Conservation (phyloP, 768 basidiomycete species). For the Pleurotus citrinopileatus region DNA sequence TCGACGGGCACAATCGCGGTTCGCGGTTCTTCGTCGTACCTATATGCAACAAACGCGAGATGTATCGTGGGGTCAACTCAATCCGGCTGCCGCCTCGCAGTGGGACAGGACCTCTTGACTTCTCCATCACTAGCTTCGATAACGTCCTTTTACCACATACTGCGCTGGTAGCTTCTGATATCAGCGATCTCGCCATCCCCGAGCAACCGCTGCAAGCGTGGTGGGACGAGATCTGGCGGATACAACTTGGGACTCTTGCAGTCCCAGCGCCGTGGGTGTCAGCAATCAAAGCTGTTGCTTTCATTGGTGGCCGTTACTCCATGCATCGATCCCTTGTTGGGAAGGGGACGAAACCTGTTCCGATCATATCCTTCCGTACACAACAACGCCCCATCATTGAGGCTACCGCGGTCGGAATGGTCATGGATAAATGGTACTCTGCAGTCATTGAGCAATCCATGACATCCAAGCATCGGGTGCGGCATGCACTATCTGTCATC, state of each 20-base stretch:
- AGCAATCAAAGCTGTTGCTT: slow-evolving; percentile 50
- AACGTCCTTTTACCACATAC: slow-evolving; percentile 48
- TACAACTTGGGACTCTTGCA: slow-evolving; percentile 51
- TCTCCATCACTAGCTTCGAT: slow-evolving; percentile 54
- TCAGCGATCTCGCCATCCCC: slow-evolving; percentile 36
- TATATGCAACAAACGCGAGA: slow-evolving; percentile 49
- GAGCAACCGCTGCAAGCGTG: slow-evolving; percentile 42
- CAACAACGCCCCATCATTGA: slow-evolving; percentile 61
- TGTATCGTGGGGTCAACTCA: slow-evolving; percentile 51
- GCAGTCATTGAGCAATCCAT: slow-evolving; percentile 32
- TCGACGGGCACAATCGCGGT: slow-evolving; percentile 48
- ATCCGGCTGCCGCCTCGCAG: slow-evolving; percentile 48
- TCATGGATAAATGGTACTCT: slow-evolving; percentile 49
- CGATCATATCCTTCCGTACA: slow-evolving; percentile 62
- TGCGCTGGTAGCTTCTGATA: slow-evolving; percentile 46
- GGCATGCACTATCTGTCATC: slow-evolving; percentile 55
- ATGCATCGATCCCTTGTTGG: slow-evolving; percentile 51
- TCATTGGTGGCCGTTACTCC: slow-evolving; percentile 56
- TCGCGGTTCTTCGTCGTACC: slow-evolving; percentile 54
- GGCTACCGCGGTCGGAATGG: slow-evolving; percentile 48
- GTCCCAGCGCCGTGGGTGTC: slow-evolving; percentile 49
- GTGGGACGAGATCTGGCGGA: slow-evolving; percentile 56
- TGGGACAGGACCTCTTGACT: slow-evolving; percentile 54
- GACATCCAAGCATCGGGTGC: slow-evolving; percentile 43
- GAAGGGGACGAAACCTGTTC: slow-evolving; percentile 36